Conservation (phyloP, 2,329 filamentous ascomycete genomes). For the Colletotrichum sp. region DNA sequence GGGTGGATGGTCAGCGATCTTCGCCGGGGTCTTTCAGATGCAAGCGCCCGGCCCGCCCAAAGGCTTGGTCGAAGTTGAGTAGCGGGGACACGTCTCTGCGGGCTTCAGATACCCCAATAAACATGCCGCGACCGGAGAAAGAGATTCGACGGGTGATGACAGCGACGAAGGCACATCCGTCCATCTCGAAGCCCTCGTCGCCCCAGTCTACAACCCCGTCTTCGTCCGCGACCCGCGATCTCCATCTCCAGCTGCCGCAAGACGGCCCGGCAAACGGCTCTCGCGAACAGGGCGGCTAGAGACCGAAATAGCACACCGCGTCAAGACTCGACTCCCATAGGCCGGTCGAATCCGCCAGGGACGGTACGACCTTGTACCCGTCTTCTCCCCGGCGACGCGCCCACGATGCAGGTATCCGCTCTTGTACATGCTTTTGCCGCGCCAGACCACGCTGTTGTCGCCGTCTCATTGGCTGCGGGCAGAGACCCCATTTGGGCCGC, state of each 20-base stretch:
- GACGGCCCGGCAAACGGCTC: not conserved
- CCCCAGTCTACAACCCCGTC: not conserved
- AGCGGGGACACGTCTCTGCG: not conserved
- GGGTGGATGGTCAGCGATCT: conserved; percentile 10
- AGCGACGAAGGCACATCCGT: not conserved
- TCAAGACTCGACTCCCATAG: not conserved
- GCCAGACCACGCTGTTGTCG: not conserved
- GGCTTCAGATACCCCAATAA: not conserved
- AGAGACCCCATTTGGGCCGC: not conserved
- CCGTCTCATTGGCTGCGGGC: not conserved
- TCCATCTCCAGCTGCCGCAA: not conserved
- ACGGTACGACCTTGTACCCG: not conserved
- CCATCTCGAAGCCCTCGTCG: not conserved
- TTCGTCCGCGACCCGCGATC: not conserved
- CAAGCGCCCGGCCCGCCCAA: conserved; percentile 20
- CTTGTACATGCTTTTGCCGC: conserved; percentile 22
- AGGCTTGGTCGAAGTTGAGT: not conserved
- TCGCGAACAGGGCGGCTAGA: not conserved
- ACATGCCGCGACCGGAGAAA: not conserved
- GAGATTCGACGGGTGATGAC: not conserved
- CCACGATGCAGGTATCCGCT: conserved; percentile 15
- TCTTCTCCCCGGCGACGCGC: conserved; percentile 13
- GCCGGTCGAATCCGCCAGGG: not conserved
- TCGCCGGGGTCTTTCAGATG: conserved; percentile 11
- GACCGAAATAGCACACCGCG: conserved; percentile 12